Percentiles rank a stretch among this genome's conserved stretches.
Evolutionary conservation across 176 grass and related monocot genomes (phyloP).

Genomic region (Rhynchospora breviuscula): DNA sequence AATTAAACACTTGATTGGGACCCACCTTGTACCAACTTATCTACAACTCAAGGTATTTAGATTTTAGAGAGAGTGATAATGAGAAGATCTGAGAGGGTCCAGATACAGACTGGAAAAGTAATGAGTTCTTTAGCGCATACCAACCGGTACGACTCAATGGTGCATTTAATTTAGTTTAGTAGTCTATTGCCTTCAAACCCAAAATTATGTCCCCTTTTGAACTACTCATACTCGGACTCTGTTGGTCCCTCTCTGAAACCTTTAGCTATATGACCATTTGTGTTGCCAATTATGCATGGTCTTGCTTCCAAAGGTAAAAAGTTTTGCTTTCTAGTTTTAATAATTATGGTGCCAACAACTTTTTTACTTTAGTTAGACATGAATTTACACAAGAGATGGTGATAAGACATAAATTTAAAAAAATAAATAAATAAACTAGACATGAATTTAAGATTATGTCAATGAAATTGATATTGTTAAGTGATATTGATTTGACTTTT

Average conservation of each 20-base stretch:
- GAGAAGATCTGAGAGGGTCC: neutral
- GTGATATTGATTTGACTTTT: no score
- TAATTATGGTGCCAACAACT: neutral
- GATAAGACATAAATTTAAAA: no score
- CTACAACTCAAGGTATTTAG: neutral
- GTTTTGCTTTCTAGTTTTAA: neutral
- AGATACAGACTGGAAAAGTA: neutral
- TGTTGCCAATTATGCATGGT: neutral
- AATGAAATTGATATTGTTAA: no score
- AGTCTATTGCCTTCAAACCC: neutral
- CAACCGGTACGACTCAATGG: neutral
- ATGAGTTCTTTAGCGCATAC: neutral
- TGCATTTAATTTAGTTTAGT: conserved; percentile 11
- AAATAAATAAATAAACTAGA: no score
- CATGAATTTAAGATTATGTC: no score
- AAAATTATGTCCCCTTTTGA: neutral
- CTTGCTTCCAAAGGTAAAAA: neutral
- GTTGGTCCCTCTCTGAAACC: neutral
- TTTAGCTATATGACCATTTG: neutral
- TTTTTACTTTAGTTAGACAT: no score
- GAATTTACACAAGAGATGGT: no score
- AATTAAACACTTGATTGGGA: neutral
- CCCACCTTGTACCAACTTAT: neutral
- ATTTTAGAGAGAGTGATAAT: neutral
- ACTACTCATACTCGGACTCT: neutral